Percentiles rank a stretch among this genome's conserved stretches.
These are phyloP conservation scores for Gorgonomyces haynaldii DNA, from an alignment of 192 early-diverging fungal species.

Conservation along the genomic window DNA sequence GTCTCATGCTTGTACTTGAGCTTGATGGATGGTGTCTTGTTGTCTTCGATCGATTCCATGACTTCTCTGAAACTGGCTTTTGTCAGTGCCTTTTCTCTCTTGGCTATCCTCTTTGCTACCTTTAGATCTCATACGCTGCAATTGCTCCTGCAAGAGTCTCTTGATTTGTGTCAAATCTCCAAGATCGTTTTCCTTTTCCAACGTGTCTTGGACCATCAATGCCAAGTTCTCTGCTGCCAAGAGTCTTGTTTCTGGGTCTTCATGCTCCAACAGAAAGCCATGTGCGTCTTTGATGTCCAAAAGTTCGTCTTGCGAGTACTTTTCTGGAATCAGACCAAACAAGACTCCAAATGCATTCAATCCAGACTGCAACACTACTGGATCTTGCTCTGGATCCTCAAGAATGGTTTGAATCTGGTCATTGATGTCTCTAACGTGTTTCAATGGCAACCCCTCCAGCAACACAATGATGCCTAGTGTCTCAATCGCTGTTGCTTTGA, in stretches of 20 bases:
- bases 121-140: background rate
- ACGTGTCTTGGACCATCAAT: conserved; percentile 48
- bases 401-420: too few species aligned
- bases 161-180: background rate
- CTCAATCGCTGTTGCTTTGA: too few species aligned
- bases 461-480: too few species aligned
- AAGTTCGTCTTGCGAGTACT: conserved; percentile 13
- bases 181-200: too few species aligned
- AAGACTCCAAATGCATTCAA: too few species aligned
- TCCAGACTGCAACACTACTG: too few species aligned
- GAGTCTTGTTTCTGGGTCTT: conserved; percentile 47
- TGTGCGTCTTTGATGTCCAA: conserved; percentile 33
- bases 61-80: conserved; percentile 54
- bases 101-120: conserved; percentile 2
- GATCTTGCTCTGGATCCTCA: too few species aligned
- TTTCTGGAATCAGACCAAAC: too few species aligned
- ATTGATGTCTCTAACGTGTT: too few species aligned
- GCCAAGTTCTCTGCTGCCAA: conserved; percentile 63
- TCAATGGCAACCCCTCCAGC: too few species aligned
- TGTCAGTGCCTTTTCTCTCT: conserved; percentile 41
- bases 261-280: conserved; percentile 38
- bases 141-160: background rate
- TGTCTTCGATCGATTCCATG: conserved; percentile 42
- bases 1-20: conserved; percentile 31
- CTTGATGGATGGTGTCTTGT: conserved; percentile 35